These are phyloP conservation scores for Magnusiomyces suaveolens DNA, from an alignment of 1,139 yeast species.

Conservation along the genomic window DNA sequence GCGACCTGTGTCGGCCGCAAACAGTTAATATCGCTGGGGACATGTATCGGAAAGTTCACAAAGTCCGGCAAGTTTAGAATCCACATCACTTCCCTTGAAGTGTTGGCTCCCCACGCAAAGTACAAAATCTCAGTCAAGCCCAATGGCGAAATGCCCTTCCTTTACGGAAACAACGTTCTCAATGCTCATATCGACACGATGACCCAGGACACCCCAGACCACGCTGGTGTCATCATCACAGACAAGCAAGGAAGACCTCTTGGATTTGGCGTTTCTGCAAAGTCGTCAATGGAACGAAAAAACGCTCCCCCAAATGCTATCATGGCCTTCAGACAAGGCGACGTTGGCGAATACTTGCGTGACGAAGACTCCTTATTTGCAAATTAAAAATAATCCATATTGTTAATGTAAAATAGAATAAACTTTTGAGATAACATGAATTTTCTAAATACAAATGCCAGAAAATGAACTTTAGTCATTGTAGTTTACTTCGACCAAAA, in stretches of 20 bases:
- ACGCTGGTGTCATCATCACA: conserved; percentile 85
- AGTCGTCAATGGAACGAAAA: conserved; percentile 82
- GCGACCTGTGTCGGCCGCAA: conserved; percentile 88
- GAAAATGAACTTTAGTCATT: not conserved
- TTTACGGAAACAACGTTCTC: conserved; percentile 91
- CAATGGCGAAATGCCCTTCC: conserved; percentile 97
- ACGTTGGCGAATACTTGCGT: conserved; percentile 95
- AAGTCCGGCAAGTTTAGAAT: conserved; percentile 93
- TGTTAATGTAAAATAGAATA: not conserved
- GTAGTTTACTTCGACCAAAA: not conserved
- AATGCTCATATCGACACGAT: conserved; percentile 97
- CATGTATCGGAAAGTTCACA: conserved; percentile 92
- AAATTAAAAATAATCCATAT: conserved; percentile 25
- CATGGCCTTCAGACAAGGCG: conserved; percentile 96
- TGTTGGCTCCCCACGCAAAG: conserved; percentile 79
- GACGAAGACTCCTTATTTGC: conserved; percentile 95
- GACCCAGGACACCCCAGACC: conserved; percentile 97
- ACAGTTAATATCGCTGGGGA: conserved; percentile 84
- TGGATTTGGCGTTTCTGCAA: conserved; percentile 94
- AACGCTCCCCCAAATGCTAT: conserved; percentile 86
- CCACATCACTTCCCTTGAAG: conserved; percentile 83
- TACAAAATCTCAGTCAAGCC: conserved; percentile 93
- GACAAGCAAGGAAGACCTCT: conserved; percentile 90
- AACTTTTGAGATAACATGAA: too few relatives aligned
- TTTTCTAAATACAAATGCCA: too few relatives aligned